Conservation (phyloP, 768 basidiomycete species). For the Russula sp. region DNA sequence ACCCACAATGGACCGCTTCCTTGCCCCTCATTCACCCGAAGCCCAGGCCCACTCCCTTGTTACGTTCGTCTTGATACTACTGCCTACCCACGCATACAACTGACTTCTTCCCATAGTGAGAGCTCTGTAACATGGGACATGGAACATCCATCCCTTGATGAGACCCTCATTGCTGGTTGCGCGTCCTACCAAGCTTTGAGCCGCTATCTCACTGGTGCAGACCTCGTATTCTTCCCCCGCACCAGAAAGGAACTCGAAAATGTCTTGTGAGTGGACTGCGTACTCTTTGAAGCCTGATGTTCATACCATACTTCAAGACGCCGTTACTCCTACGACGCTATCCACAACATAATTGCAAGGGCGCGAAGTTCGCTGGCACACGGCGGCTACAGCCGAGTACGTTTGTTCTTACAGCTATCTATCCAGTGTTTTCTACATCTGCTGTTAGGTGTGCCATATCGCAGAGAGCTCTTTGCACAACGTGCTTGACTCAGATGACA, state of each 20-base stretch:
- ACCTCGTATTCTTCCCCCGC: constrained; percentile 64
- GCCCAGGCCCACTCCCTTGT: constrained; percentile 62
- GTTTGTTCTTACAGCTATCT: constrained; percentile 17
- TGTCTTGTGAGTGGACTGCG: constrained; percentile 47
- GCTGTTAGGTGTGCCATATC: constrained; percentile 53
- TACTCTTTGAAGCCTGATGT: background rate
- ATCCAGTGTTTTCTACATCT: background rate
- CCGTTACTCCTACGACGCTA: constrained; percentile 70
- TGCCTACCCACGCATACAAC: background rate
- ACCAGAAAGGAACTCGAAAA: constrained; percentile 60
- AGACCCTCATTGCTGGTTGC: constrained; percentile 65
- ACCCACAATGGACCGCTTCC: constrained; percentile 55
- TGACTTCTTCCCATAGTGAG: constrained; percentile 39
- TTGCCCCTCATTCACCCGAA: constrained; percentile 68
- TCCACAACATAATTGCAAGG: constrained; percentile 72
- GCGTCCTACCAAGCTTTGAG: constrained; percentile 77
- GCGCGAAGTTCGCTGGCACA: constrained; percentile 56
- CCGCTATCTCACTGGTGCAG: constrained; percentile 62
- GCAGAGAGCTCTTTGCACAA: constrained; percentile 64
- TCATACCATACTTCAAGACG: constrained; percentile 35
- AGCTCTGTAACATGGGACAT: constrained; percentile 64
- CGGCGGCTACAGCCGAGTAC: constrained; percentile 48
- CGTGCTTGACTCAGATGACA: constrained; percentile 64
- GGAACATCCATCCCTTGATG: constrained; percentile 60
- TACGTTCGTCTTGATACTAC: constrained; percentile 39